Evolutionary conservation across 2,329 filamentous ascomycete species (phyloP), one percentile per base, ranked within the genome.

Genomic region (Alternaria viburni): DNA sequence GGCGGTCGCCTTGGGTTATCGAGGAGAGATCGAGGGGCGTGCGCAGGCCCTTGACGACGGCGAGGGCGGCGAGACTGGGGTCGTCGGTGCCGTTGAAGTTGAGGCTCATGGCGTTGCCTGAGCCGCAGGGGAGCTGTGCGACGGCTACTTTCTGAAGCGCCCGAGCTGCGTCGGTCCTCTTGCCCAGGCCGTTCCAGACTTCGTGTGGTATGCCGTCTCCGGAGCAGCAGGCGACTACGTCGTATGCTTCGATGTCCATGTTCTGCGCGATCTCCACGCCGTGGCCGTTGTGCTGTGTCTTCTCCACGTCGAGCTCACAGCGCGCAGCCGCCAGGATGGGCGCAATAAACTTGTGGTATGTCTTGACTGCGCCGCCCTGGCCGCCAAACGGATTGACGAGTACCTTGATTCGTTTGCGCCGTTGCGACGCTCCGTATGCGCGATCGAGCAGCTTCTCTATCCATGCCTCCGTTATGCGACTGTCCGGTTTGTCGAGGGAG

Each of bases 201-300:
- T 99, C 96, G 77, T 97, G 91, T 0, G 93, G 91, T 43, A 97
- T 85, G 10, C 96, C 96, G 73, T 99, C 96, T 5, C 96, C 96
- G 1, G 95, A 97, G 76, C 93, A 96, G 66, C 93, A 92, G 25
- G 95, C 89, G 13, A 98, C 87, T 9, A 93, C 90, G 81, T 99
- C 96, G 79, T 89, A 97, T 2, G 86, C 87, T 51, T 93, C 87
- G 26, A 96, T 86, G 74, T 97, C 92, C 52, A 97, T 81, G 45
- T 89, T 85, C 75, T 91, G 86, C 11, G 89, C 90, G 64, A 98
- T 89, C 19, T 93, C 90, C 1, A 90, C 85, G 1, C 92, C 96
- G 80, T 98, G 91, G 5, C 93, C 93, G 13, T 86, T 83, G 74
- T 90, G 86, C 44, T 85, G 86, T 1, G 96, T 96, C 54, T 84